A percentile compares a stretch with the other conserved stretches of the same genome.
These are phyloP conservation scores for Penicillium herquei DNA, from an alignment of 495 filamentous ascomycete genomes.

Conservation along the genomic window DNA sequence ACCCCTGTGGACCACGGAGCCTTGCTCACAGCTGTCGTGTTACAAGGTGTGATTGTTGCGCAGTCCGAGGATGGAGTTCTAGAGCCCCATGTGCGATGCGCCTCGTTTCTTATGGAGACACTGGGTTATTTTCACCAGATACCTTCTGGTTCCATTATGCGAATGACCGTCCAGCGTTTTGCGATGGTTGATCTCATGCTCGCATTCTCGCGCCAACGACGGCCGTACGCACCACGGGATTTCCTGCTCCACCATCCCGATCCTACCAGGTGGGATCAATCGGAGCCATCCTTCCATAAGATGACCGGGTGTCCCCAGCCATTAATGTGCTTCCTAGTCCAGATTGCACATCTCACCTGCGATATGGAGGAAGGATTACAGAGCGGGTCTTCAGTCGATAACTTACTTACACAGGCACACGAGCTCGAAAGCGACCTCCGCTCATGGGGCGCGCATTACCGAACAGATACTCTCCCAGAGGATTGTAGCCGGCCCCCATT, in stretches of 20 bases:
- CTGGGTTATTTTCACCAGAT: constrained; percentile 17
- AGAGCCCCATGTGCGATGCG: constrained; percentile 28
- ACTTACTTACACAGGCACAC: constrained; percentile 14
- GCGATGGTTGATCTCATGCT: constrained; percentile 33
- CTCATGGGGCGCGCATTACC: constrained; percentile 15
- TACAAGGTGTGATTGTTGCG: constrained; percentile 27
- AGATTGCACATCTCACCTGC: constrained; percentile 26
- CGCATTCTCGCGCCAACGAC: constrained; percentile 28
- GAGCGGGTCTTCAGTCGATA: not conserved
- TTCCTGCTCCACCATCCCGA: constrained; percentile 24
- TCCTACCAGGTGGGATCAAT: constrained; percentile 19
- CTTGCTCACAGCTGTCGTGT: constrained; percentile 22
- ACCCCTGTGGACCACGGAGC: constrained; percentile 16
- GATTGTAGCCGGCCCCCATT: constrained; percentile 7
- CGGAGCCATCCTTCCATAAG: constrained; percentile 29
- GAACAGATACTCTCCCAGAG: not conserved
- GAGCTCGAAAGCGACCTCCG: constrained; percentile 24
- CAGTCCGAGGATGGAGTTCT: constrained; percentile 27
- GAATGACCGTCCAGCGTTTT: constrained; percentile 25
- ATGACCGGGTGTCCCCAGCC: constrained; percentile 33
- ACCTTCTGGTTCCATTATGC: constrained; percentile 15
- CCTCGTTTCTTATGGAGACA: constrained; percentile 26
- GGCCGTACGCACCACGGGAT: constrained; percentile 20
- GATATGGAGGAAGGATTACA: constrained; percentile 19
- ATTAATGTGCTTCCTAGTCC: constrained; percentile 26